Evolutionary conservation across 2,329 filamentous ascomycete genomes (phyloP).

Genomic region (Hypoxylon sp.): DNA sequence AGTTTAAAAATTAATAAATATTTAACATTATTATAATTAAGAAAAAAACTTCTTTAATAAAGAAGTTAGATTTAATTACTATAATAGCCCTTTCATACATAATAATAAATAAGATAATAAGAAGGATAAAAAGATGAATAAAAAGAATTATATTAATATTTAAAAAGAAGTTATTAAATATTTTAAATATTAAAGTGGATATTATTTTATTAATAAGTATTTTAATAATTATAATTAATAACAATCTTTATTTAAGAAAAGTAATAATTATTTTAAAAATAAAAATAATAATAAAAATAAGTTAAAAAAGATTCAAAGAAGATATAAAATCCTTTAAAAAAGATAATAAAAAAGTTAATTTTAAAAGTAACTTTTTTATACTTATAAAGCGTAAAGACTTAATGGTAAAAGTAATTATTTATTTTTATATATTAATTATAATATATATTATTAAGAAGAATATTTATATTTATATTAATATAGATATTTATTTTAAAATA

Average conservation of each 20-base stretch:
- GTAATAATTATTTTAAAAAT: neutral
- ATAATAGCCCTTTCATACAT: neutral
- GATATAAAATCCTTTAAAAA: neutral
- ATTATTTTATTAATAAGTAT: neutral
- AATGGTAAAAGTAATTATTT: neutral
- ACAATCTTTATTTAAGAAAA: neutral
- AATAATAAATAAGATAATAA: too few relatives aligned
- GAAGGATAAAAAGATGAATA: neutral
- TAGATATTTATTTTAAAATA: neutral
- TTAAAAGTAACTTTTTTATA: neutral
- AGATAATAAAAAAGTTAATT: neutral
- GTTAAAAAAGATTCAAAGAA: neutral
- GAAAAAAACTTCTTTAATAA: neutral
- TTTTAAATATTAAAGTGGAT: neutral
- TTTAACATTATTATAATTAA: neutral
- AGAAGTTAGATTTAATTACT: neutral
- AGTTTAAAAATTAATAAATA: neutral
- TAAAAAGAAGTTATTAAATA: neutral
- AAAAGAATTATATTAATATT: neutral
- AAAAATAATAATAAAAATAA: neutral
- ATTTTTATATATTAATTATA: neutral
- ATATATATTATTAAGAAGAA: neutral
- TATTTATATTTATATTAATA: constrained; percentile 2
- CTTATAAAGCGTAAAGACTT: neutral
- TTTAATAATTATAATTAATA: neutral